A percentile compares a stretch with the other conserved stretches of the same genome.
These are phyloP conservation scores for Phaeosphaeria sp. DNA, from an alignment of 2,329 filamentous ascomycete species.

Conservation along the genomic window DNA sequence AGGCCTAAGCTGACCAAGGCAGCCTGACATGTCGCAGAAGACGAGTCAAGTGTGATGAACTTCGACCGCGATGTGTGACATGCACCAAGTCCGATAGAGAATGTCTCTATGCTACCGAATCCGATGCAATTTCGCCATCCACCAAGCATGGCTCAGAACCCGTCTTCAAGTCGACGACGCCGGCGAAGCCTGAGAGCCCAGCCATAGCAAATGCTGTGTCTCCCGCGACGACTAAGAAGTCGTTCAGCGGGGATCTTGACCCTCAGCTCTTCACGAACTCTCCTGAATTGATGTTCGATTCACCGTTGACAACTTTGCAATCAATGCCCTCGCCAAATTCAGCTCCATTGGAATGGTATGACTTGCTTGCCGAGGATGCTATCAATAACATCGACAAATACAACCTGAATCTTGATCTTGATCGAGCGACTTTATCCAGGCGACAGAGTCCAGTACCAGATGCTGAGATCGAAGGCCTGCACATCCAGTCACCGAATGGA, in stretches of 20 bases:
- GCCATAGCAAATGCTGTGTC: constrained; percentile 15
- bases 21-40: constrained; percentile 55
- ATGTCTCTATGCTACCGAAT: constrained; percentile 48
- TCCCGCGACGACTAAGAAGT: constrained; percentile 21
- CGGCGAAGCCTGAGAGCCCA: constrained; percentile 16
- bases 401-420: constrained; percentile 40
- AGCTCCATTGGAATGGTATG: constrained; percentile 59
- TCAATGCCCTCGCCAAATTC: constrained; percentile 51
- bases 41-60: constrained; percentile 61
- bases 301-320: constrained; percentile 35
- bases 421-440: constrained; percentile 32
- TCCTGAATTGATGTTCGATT: constrained; percentile 42
- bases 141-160: constrained; percentile 19
- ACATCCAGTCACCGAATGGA: constrained; percentile 12
- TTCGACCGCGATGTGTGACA: constrained; percentile 52
- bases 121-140: constrained; percentile 12
- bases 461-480: constrained; percentile 19
- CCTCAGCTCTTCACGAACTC: constrained; percentile 29
- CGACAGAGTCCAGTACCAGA: constrained; percentile 33
- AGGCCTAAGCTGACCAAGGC: constrained; percentile 16
- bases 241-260: constrained; percentile 27
- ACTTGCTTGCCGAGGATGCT: constrained; percentile 55
- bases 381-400: constrained; percentile 46
- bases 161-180: constrained; percentile 14
- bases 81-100: constrained; percentile 54